Evolutionary conservation across 139 green algal genomes (phyloP), one percentile per base, ranked within the genome.

Genomic region (Zygnema cylindricum): DNA sequence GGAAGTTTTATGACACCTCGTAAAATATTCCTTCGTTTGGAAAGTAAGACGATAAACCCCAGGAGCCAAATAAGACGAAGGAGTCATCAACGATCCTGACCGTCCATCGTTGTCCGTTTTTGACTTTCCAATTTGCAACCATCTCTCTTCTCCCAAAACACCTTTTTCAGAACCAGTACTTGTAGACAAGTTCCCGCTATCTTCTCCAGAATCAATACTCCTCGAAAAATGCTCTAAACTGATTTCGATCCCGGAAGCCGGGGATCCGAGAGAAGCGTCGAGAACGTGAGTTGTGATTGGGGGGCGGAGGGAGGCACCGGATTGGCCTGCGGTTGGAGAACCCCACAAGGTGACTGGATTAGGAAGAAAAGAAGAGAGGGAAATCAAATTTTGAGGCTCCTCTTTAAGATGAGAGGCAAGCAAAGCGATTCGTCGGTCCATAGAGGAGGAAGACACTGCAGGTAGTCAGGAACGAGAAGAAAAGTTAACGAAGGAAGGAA

Each of bases 221-320:
- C n/a, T n/a, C n/a, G n/a, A n/a, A n/a, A n/a, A n/a, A n/a, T n/a
- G n/a, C 55, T 89, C 85, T 0, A 99, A 92, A 1, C 71, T 86
- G 25, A 99, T 84, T 1, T 85, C 77, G 76, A 98, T 89, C 3
- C 92, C 96, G 11, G 86, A n/a, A 0, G 97, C 96, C 16, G 96
- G 96, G 16, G 88, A 69, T 39, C 97, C 96, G 42, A 95, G 77
- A 11, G 93, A 86, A 1, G 94, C 96, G 93, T 99, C 96, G 55
- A 99, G 93, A 75, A 99, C 95, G 88, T 99, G 96, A 1, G 95
- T 98, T 55, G 96, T 99, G 88, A 99, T 97, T 43, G 96, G 96
- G 0, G 96, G 98, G 0, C 81, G 43, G 87, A 86, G 63, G 2
- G 85, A 33, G 21, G 22, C 73, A 69, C 16, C 21, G 16, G 73